Evolutionary conservation across 352 stramenopile species (phyloP).

Genomic region (Peronospora farinosa): DNA sequence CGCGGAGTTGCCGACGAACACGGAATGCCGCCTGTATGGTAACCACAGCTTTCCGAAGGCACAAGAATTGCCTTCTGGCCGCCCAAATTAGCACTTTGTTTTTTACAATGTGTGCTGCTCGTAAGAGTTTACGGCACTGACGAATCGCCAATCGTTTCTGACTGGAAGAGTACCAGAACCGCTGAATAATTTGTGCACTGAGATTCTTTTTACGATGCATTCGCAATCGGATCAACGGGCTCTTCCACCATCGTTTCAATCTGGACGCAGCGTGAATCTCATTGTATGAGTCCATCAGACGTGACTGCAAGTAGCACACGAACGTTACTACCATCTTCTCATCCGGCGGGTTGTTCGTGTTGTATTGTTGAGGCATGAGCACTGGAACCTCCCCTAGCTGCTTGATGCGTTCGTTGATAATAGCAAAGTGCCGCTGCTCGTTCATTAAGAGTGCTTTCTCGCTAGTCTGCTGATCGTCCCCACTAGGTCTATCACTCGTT

Average conservation of each 20-base stretch:
- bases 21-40: conserved; percentile 35
- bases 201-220: conserved; percentile 56
- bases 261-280: conserved; percentile 88
- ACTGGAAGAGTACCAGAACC: conserved; percentile 80
- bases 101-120: conserved; percentile 54
- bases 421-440: conserved; percentile 79
- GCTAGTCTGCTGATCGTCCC: conserved; percentile 14
- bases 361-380: conserved; percentile 79
- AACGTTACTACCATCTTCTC: conserved; percentile 93
- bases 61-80: conserved; percentile 23
- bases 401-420: conserved; percentile 86
- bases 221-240: conserved; percentile 41
- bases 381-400: conserved; percentile 90
- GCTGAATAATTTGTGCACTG: conserved; percentile 54
- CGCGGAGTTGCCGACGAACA: conserved; percentile 14
- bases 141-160: conserved; percentile 63
- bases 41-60: conserved; percentile 28
- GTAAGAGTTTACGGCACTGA: conserved; percentile 54
- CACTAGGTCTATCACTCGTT: conserved; percentile 26
- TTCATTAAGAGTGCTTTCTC: conserved; percentile 41
- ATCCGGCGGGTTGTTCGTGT: conserved; percentile 87
- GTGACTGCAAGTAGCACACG: conserved; percentile 90
- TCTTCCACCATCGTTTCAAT: conserved; percentile 84
- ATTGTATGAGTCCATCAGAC: conserved; percentile 89
- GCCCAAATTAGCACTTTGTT: conserved; percentile 27